Evolutionary conservation across 2,329 filamentous ascomycete genomes (phyloP), one percentile per base, ranked within the genome.

Genomic region (Beauveria medogensis): DNA sequence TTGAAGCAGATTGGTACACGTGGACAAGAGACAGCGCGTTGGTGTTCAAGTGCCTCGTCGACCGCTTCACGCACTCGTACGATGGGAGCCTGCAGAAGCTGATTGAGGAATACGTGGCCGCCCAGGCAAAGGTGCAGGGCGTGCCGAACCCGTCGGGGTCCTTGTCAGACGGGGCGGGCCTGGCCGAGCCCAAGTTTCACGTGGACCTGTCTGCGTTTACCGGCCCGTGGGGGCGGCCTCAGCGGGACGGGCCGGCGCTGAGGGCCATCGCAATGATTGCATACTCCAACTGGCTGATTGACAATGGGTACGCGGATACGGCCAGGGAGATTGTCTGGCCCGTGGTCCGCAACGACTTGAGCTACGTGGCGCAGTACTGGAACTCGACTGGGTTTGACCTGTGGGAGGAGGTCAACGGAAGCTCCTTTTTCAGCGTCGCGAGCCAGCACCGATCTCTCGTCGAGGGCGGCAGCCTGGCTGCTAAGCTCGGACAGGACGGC

Each of bases 331-430:
- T 82, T 50, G 75, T 90, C 48, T 92, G 89, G 89, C 90, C 90
- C 2, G 77, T 93, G 57, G 82, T 92, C 52, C 78, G 80, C 53
- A 93, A 92, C 66, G 91, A 94, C 67, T 79, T 95, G 40, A 80
- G 80, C 50, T 94, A 93, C 64, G 85, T 91, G 7, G 81, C 85
- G 1, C 83, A 90, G 68, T 90, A 90, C 75, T 90, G 87, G 80
- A 84, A 83, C 69, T 72, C 78, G 64, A 82, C 81, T 0, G 82
- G 82, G 6, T 94, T 85, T 68, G 91, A 95, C 71, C 80, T 95
- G 3, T 94, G 91, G 91, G 91, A 94, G 71, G 91, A 94, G 71
- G 83, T 92, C 16, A 77, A 79, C 26, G 88, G 89, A 46, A 86
- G 83, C 24, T 92, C 89, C 0, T 94, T 92, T 77, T 95, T 93